Percentiles rank a stretch among this genome's conserved stretches.
Conservation (phyloP, 2,329 filamentous ascomycete species). For the Chaetomiaceae sp. region DNA sequence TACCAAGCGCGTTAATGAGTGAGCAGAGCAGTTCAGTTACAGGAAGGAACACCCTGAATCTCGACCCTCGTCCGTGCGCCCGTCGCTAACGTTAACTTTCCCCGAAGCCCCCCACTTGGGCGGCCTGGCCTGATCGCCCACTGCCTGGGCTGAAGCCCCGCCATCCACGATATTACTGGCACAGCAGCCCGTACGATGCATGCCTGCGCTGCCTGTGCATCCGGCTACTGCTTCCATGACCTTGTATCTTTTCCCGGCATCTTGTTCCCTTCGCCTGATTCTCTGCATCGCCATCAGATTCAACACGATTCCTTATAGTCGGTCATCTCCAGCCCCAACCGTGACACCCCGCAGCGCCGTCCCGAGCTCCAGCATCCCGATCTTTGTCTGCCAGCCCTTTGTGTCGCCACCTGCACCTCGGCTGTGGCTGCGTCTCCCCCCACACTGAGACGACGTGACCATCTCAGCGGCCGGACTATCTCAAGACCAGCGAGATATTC, state of each 20-base stretch:
- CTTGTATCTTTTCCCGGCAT: not conserved
- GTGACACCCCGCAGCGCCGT: not conserved
- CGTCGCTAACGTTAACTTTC: not conserved
- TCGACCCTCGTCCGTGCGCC: conserved; percentile 11
- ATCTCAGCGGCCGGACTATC: not conserved
- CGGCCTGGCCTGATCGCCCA: not conserved
- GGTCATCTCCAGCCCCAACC: not conserved
- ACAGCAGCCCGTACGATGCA: no score
- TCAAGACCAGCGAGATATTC: not conserved
- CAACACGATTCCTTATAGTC: not conserved
- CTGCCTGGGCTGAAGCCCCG: not conserved
- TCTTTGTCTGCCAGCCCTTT: not conserved
- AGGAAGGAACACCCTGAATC: conserved; percentile 9
- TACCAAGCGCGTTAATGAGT: not conserved
- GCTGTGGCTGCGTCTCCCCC: not conserved
- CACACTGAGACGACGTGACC: not conserved
- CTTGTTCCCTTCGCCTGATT: not conserved
- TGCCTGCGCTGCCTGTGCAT: no score
- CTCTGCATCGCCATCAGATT: no score
- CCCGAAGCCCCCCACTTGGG: conserved; percentile 7
- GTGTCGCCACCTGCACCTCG: not conserved
- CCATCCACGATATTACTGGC: conserved; percentile 6
- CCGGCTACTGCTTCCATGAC: not conserved
- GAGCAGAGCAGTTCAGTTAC: no score
- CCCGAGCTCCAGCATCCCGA: not conserved